Evolutionary conservation across 306 rosid species (phyloP), one percentile per base, ranked within the genome.

Genomic region (Benincasa hispida): DNA sequence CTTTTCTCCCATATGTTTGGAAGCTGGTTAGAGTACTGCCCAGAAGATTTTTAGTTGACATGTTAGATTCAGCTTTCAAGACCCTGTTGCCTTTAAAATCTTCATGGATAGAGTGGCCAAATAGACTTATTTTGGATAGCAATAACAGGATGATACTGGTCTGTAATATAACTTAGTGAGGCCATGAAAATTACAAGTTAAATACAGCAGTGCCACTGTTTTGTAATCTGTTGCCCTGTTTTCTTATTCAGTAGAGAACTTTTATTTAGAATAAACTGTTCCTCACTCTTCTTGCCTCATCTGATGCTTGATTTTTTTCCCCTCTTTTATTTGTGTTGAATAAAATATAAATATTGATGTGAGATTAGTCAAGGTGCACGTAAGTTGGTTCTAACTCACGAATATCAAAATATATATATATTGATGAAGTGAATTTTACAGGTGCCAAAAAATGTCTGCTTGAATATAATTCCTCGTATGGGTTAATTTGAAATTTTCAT

Each of bases 161-260:
- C 75, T 70, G 75, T 70, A 70, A 70, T 70, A 70, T 70, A 70
- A 70, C 24, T 70, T 70, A 15, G 75, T 15, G 57, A 70, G 75
- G 35, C 75, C 57, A 41, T 67, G 74, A 6, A 42, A 70, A 70
- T 70, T 70, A 12, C 22, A 4, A 70, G 37, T n/a, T 70, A 47
- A 54, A 45, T 47, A 70, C 57, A 70, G 37, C 39, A 24, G 15
- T 47, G 75, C 54, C 57, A 70, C 28, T 32, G 57, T 24, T 47
- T 70, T 70, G 75, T 69, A 69, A 69, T 69, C 54, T 69, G 75
- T 69, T 22, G 21, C 75, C 27, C 39, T 70, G 75, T 45, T 42
- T 70, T 70, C 55, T 69, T 17, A 21, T 68, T 70, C 56, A 47
- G 57, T 70, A 70, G 39, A 69, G 17, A 45, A 45, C 39, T 69